Conservation (phyloP, 73 alveolate genomes). For the Tetrahymena malaccensis region DNA sequence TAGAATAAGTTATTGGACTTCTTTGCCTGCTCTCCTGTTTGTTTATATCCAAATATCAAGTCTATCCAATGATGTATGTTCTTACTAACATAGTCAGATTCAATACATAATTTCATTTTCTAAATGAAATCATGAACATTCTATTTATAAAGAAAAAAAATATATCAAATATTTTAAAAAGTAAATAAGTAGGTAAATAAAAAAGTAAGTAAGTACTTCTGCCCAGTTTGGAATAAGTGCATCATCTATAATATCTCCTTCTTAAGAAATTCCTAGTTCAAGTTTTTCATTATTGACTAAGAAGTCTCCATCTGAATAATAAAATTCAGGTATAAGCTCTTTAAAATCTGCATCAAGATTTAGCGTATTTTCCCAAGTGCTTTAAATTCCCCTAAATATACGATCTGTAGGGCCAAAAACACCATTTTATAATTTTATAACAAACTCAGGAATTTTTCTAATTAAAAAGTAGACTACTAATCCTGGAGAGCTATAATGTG, state of each 20-base stretch:
- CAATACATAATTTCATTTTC: constrained; percentile 89
- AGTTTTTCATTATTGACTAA: constrained; percentile 60
- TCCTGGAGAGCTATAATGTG: constrained; percentile 76
- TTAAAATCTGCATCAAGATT: constrained; percentile 61
- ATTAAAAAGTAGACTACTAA: constrained; percentile 64
- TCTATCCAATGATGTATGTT: constrained; percentile 90
- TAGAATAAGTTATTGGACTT: constrained; percentile 73
- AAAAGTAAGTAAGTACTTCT: not conserved
- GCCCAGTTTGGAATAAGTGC: constrained; percentile 36
- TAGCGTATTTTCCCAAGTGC: constrained; percentile 59
- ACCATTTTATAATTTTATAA: constrained; percentile 73
- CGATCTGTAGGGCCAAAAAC: constrained; percentile 81
- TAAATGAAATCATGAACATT: constrained; percentile 72
- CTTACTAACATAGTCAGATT: constrained; percentile 78
- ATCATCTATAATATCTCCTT: constrained; percentile 45
- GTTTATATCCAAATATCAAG: constrained; percentile 85
- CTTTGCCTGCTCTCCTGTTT: constrained; percentile 79
- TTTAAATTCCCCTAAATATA: constrained; percentile 58
- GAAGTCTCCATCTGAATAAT: constrained; percentile 71
- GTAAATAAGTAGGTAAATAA: constrained; percentile 13
- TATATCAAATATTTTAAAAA: not conserved
- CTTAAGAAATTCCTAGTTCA: constrained; percentile 67
- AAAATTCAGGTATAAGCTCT: constrained; percentile 92
- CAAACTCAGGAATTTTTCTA: constrained; percentile 78
- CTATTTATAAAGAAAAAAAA: constrained; percentile 24